Percentiles rank a stretch among this genome's conserved stretches.
phyloP scores from a whole-genome alignment of 2,329 filamentous ascomycete species.

The Anthostomella pinea region DNA sequence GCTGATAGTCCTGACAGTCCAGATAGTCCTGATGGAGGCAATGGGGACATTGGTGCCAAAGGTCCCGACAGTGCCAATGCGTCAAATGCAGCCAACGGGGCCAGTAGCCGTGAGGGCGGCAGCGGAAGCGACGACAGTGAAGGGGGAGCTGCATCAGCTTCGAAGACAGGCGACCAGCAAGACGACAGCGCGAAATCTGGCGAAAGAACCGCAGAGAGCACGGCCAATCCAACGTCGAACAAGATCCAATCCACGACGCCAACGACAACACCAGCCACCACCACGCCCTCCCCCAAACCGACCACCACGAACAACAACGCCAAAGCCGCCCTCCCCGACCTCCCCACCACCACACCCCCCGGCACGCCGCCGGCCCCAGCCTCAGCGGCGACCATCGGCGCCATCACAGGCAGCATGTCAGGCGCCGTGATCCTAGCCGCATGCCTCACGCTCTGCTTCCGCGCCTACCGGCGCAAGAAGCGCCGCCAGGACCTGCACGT shows the following conservation, averaged over 20 bases:
- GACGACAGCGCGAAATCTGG: too few species aligned
- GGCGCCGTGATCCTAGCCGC: constrained; percentile 23
- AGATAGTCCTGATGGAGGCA: too few species aligned
- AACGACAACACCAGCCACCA: too few species aligned
- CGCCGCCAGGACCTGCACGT: constrained; percentile 13
- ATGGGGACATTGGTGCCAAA: too few species aligned
- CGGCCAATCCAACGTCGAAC: too few species aligned
- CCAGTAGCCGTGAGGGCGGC: too few species aligned
- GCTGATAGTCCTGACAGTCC: too few species aligned
- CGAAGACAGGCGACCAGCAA: too few species aligned
- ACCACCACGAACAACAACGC: background rate
- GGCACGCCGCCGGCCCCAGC: constrained; percentile 3
- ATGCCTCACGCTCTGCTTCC: constrained; percentile 20
- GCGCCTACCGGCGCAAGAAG: constrained; percentile 22
- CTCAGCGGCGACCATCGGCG: constrained; percentile 19
- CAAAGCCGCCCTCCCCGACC: background rate
- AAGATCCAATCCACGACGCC: too few species aligned
- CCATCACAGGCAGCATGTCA: constrained; percentile 24
- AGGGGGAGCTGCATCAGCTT: background rate
- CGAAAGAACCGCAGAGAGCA: too few species aligned
- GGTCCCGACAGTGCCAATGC: too few species aligned
- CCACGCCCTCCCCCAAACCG: background rate
- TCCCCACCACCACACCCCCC: constrained; percentile 3
- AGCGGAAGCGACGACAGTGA: background rate
- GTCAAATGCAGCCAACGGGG: too few species aligned